Conservation (phyloP, 148 eudicot genomes). For the Vaccinium corymbosum region DNA sequence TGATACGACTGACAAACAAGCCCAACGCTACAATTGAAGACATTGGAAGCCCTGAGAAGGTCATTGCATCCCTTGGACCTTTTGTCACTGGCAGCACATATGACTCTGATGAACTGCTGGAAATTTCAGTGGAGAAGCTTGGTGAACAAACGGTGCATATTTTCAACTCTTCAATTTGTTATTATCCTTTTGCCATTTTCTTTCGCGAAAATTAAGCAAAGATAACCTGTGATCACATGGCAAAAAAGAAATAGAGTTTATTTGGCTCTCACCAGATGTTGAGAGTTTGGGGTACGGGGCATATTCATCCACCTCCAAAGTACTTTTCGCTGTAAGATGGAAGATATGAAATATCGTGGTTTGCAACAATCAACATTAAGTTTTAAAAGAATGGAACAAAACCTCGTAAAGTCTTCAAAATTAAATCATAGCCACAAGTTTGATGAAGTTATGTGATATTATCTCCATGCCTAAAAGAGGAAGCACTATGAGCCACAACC, state of each 20-base stretch:
- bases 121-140: conserved; percentile 66
- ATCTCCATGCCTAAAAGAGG: too few species aligned
- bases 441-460: background rate
- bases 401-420: background rate
- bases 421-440: background rate
- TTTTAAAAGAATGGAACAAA: background rate
- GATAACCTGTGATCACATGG: background rate
- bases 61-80: conserved; percentile 93
- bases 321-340: too few species aligned
- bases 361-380: background rate
- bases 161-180: background rate
- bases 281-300: background rate
- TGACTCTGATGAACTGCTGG: conserved; percentile 78
- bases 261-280: background rate
- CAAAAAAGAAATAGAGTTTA: background rate
- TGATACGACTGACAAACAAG: conserved; percentile 86
- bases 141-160: conserved; percentile 75
- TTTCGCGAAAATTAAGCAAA: background rate
- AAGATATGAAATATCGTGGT: background rate
- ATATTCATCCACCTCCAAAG: background rate
- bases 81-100: conserved; percentile 85
- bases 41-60: conserved; percentile 82
- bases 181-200: background rate
- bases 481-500: background rate
- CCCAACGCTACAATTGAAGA: conserved; percentile 88